Conservation (phyloP, 108 stramenopile species). For the Phaeodactylum tricornutum region DNA sequence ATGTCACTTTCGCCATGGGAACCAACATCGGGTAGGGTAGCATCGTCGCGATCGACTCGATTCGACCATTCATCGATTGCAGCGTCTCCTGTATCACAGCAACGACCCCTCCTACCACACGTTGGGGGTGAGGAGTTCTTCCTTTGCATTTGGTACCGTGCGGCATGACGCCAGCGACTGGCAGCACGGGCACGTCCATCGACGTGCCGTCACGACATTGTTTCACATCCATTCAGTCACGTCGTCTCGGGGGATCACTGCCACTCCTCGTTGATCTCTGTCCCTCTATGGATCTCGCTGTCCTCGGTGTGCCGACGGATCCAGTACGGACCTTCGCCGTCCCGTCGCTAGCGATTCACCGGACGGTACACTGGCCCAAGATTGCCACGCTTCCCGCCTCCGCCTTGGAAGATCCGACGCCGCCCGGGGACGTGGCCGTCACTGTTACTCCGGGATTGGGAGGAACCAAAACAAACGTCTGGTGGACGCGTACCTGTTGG, state of each 20-base stretch:
- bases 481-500: constrained; percentile 25
- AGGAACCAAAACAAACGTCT: background rate
- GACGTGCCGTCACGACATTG: too few species aligned
- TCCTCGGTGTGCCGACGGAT: constrained; percentile 11
- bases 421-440: constrained; percentile 8
- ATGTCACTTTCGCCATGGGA: too few species aligned
- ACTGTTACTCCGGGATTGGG: constrained; percentile 3
- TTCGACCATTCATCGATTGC: too few species aligned
- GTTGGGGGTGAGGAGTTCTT: too few species aligned
- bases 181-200: too few species aligned
- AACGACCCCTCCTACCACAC: too few species aligned
- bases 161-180: too few species aligned
- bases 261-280: constrained; percentile 37
- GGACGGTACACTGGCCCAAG: constrained; percentile 62
- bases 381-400: constrained; percentile 26
- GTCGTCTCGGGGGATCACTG: constrained; percentile 20
- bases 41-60: too few species aligned
- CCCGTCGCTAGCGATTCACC: constrained; percentile 33
- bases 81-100: too few species aligned
- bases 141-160: too few species aligned
- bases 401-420: constrained; percentile 4
- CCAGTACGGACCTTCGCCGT: constrained; percentile 3
- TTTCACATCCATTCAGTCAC: constrained; percentile 4
- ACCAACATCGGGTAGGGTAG: too few species aligned
- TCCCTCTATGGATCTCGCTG: constrained; percentile 78